phyloP scores from a whole-genome alignment of 116 monocot species.

The Zostera marina region DNA sequence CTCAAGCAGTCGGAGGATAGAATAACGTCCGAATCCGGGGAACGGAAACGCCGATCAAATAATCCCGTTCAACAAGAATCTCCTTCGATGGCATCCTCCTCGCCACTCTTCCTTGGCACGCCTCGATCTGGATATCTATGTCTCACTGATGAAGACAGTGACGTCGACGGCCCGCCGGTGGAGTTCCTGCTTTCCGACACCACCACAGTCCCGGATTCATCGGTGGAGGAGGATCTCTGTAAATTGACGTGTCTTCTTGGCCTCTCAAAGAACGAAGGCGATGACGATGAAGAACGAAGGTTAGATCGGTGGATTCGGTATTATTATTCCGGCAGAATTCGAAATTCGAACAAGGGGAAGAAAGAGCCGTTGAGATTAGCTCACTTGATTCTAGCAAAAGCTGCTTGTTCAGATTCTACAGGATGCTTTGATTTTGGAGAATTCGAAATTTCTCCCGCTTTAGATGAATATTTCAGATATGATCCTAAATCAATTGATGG shows the following conservation, averaged over 20 bases:
- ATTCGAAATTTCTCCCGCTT: not conserved
- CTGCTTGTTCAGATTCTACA: not conserved
- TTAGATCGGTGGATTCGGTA: slow-evolving; percentile 1
- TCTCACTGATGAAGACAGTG: no score
- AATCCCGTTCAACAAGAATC: not conserved
- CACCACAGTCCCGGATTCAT: not conserved
- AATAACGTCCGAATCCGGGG: not conserved
- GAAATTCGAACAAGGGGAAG: not conserved
- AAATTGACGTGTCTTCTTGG: not conserved
- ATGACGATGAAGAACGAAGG: not conserved
- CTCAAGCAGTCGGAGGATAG: not conserved
- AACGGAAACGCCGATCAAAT: not conserved
- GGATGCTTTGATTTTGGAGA: not conserved
- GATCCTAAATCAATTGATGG: no score
- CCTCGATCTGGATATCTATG: not conserved
- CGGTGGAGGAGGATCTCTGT: not conserved
- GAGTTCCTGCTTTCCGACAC: not conserved
- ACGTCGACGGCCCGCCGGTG: not conserved
- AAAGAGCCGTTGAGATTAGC: not conserved
- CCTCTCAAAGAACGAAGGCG: not conserved
- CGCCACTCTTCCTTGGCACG: not conserved
- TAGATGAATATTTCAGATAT: not conserved
- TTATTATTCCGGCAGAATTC: not conserved
- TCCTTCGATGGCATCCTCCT: not conserved
- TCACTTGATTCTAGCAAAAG: not conserved